Evolutionary conservation across 148 eudicot species (phyloP).

Genomic region (Camellia lanceoleosa): DNA sequence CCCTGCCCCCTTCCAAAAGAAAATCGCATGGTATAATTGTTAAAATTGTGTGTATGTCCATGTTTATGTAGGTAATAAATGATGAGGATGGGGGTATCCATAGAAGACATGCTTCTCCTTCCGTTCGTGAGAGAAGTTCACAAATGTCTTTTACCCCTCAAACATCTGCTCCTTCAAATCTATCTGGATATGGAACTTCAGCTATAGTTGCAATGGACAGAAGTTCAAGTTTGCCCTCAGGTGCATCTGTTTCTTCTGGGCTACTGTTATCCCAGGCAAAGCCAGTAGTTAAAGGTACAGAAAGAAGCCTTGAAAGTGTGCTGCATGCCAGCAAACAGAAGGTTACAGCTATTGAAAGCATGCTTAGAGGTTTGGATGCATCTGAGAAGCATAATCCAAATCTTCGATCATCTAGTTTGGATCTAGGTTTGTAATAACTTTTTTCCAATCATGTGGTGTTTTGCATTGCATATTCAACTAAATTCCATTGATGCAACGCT

Average conservation of each 20-base stretch:
- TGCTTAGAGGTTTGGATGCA: slow-evolving; percentile 85
- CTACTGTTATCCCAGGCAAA: slow-evolving; percentile 70
- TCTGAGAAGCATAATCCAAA: slow-evolving; percentile 56
- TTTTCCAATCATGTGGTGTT: slow-evolving; percentile 6
- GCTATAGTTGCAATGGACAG: slow-evolving; percentile 97
- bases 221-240: slow-evolving; percentile 68
- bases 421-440: slow-evolving; percentile 59
- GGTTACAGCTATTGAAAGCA: slow-evolving; percentile 96
- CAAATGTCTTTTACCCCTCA: slow-evolving; percentile 49
- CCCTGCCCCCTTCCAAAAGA: not conserved
- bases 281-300: slow-evolving; percentile 61
- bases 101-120: slow-evolving; percentile 95
- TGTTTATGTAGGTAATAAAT: slow-evolving; percentile 53
- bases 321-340: slow-evolving; percentile 93
- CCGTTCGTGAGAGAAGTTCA: slow-evolving; percentile 73
- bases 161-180: slow-evolving; percentile 55
- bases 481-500: not conserved
- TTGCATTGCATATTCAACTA: not conserved
- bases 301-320: slow-evolving; percentile 88
- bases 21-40: not conserved
- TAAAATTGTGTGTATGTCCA: not conserved
- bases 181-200: slow-evolving; percentile 96
- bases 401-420: slow-evolving; percentile 84
- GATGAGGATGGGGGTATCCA: slow-evolving; percentile 95
- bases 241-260: slow-evolving; percentile 67